phyloP scores from a whole-genome alignment of 805 yeast species.

The Metschnikowia lunata region DNA sequence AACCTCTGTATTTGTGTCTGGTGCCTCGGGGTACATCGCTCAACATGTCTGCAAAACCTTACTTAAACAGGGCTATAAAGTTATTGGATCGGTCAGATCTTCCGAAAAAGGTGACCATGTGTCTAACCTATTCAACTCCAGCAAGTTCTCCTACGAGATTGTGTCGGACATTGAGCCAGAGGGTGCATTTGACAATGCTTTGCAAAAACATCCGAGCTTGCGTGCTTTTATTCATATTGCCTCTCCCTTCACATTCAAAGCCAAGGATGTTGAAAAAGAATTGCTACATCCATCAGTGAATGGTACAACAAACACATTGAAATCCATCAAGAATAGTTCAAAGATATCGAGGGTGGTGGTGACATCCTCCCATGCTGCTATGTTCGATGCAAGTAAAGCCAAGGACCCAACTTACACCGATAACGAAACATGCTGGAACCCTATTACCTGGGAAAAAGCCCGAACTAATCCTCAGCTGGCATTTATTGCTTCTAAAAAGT shows the following conservation, averaged over 20 bases:
- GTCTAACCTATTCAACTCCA: conserved; percentile 24
- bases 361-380: conserved; percentile 14
- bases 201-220: conserved; percentile 47
- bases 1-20: conserved; percentile 24
- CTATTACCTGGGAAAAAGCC: conserved; percentile 46
- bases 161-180: conserved; percentile 44
- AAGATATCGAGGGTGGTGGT: conserved; percentile 10
- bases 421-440: conserved; percentile 47
- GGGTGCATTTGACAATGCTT: conserved; percentile 44
- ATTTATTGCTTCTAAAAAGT: conserved; percentile 34
- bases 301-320: conserved; percentile 14
- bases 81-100: conserved; percentile 27
- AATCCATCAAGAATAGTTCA: conserved; percentile 10
- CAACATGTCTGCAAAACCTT: conserved; percentile 22
- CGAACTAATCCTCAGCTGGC: conserved; percentile 23
- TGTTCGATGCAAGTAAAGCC: conserved; percentile 20
- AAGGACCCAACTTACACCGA: conserved; percentile 26
- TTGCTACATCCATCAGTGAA: conserved; percentile 50
- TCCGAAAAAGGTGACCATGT: conserved; percentile 19
- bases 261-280: conserved; percentile 44
- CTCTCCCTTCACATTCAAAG: conserved; percentile 49
- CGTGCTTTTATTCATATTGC: conserved; percentile 58
- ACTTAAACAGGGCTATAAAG: conserved; percentile 20
- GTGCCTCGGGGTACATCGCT: conserved; percentile 34
- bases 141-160: conserved; percentile 39